Conservation (phyloP, 148 eudicot species). For the Rhododendron griersonianum region DNA sequence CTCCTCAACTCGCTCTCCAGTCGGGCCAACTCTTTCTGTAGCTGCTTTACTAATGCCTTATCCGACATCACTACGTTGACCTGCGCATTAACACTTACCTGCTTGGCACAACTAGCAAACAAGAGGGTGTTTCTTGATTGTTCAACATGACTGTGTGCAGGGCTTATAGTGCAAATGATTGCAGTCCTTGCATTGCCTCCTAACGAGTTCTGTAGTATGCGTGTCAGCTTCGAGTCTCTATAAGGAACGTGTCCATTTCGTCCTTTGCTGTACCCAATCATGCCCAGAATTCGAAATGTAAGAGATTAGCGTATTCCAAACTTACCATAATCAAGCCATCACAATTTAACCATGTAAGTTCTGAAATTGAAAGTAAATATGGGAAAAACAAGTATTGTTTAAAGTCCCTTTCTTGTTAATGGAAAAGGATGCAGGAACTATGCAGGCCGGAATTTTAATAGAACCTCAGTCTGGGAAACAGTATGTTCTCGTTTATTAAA, state of each 20-base stretch:
- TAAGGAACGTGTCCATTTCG: constrained; percentile 77
- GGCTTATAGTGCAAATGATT: constrained; percentile 94
- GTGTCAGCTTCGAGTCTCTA: constrained; percentile 95
- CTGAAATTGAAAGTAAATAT: not conserved
- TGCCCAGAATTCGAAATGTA: not conserved
- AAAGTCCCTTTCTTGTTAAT: not conserved
- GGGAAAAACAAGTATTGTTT: not conserved
- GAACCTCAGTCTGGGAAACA: not conserved
- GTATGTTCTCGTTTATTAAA: not conserved
- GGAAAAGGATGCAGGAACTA: not conserved
- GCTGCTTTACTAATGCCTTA: constrained; percentile 83
- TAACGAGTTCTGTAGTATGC: constrained; percentile 90
- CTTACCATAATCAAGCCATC: not conserved
- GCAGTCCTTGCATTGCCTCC: constrained; percentile 98
- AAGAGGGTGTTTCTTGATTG: constrained; percentile 90
- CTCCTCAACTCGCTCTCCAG: constrained; percentile 64
- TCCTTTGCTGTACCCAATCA: constrained; percentile 59
- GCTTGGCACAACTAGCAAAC: constrained; percentile 89
- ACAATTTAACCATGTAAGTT: not conserved
- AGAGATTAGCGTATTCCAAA: not conserved
- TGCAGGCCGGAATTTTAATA: not conserved
- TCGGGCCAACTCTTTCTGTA: constrained; percentile 69
- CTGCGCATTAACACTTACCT: constrained; percentile 71
- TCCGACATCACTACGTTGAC: constrained; percentile 95
- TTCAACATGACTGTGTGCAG: constrained; percentile 82